These are phyloP conservation scores for Parasarocladium wereldwijsianum DNA, from an alignment of 2,329 filamentous ascomycete species.

Conservation along the genomic window DNA sequence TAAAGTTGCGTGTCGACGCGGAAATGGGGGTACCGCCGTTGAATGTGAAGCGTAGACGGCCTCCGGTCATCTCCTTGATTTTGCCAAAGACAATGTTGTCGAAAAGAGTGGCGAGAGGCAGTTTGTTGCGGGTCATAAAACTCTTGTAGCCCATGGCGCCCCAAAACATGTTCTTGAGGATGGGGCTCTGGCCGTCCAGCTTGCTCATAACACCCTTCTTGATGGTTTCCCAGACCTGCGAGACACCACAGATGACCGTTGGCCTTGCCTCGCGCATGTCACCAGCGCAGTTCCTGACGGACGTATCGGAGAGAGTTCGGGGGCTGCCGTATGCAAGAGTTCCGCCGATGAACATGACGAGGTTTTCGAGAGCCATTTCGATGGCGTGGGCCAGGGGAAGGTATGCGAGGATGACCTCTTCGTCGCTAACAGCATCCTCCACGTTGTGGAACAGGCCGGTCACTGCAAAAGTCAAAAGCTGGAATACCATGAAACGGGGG, in stretches of 20 bases:
- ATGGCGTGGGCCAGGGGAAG: constrained; percentile 91
- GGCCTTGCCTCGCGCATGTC: constrained; percentile 88
- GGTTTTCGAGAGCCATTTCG: constrained; percentile 90
- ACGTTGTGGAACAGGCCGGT: constrained; percentile 71
- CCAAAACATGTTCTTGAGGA: constrained; percentile 70
- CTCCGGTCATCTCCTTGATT: constrained; percentile 80
- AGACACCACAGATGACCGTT: constrained; percentile 84
- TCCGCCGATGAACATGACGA: constrained; percentile 76
- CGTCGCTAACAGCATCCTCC: constrained; percentile 60
- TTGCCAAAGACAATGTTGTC: constrained; percentile 84
- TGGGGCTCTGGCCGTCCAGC: constrained; percentile 54
- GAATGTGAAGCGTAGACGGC: constrained; percentile 75
- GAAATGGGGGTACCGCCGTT: constrained; percentile 89
- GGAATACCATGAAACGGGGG: constrained; percentile 7
- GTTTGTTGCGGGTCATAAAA: constrained; percentile 39
- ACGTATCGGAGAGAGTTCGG: constrained; percentile 72
- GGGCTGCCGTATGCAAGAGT: constrained; percentile 89
- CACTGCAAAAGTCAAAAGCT: constrained; percentile 25
- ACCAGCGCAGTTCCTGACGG: constrained; percentile 77
- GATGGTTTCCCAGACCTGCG: constrained; percentile 92
- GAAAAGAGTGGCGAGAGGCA: constrained; percentile 55
- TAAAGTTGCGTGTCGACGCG: constrained; percentile 75
- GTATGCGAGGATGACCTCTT: constrained; percentile 75
- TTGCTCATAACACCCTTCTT: constrained; percentile 83
- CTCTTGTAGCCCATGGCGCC: constrained; percentile 44